Evolutionary conservation across 139 green algal species (phyloP).

Genomic region (Haematococcus sp.): DNA sequence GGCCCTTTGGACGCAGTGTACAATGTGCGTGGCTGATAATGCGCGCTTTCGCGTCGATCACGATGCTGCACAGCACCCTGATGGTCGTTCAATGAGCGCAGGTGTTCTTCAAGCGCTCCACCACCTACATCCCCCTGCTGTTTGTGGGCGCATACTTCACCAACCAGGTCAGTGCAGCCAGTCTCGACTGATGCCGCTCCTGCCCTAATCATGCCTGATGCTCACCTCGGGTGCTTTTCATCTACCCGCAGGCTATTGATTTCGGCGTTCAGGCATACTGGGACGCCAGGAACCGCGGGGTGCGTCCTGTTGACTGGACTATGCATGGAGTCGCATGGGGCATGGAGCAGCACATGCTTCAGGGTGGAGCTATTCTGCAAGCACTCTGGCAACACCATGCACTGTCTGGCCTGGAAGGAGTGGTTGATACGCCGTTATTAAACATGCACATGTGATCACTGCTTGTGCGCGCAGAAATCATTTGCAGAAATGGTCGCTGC

Average conservation of each 20-base stretch:
- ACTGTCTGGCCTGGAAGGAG: no score
- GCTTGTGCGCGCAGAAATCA: slow-evolving; percentile 17
- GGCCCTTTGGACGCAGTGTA: slow-evolving; percentile 11
- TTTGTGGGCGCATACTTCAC: slow-evolving; percentile 46
- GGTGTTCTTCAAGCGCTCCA: slow-evolving; percentile 49
- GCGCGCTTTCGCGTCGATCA: not conserved
- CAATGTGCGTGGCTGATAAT: not conserved
- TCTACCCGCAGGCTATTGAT: slow-evolving; percentile 28
- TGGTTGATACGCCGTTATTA: no score
- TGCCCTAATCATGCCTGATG: not conserved
- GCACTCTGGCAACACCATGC: not conserved
- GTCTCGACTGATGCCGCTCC: not conserved
- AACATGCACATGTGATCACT: not conserved
- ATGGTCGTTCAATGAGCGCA: not conserved
- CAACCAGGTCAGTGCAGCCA: slow-evolving; percentile 36
- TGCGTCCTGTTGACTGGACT: slow-evolving; percentile 6
- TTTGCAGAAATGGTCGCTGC: slow-evolving; percentile 28
- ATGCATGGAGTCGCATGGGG: not conserved
- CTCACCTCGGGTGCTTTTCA: no score
- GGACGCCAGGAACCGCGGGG: slow-evolving; percentile 36
- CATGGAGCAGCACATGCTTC: not conserved
- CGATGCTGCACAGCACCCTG: not conserved
- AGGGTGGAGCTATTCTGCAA: not conserved
- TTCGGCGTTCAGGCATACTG: slow-evolving; percentile 21
- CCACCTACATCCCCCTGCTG: slow-evolving; percentile 43